A percentile compares a stretch with the other conserved stretches of the same genome.
phyloP scores from a whole-genome alignment of 192 early-diverging fungal genomes.

The Linnemannia elongata region DNA sequence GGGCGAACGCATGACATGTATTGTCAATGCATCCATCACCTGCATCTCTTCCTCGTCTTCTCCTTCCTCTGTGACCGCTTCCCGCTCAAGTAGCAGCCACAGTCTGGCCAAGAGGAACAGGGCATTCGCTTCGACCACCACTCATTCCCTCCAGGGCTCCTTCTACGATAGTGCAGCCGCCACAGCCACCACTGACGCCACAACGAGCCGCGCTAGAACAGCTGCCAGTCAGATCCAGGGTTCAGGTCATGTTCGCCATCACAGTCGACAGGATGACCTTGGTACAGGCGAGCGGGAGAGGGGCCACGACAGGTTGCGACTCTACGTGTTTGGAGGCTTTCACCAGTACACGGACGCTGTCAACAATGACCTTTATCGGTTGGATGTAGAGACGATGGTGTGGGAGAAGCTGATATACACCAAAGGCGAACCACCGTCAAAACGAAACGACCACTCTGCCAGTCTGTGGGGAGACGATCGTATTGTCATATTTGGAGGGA shows the following conservation, averaged over 20 bases:
- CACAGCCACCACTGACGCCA: slow-evolving; percentile 5
- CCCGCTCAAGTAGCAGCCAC: slow-evolving; percentile 23
- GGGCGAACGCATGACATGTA: slow-evolving; percentile 56
- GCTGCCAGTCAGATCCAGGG: slow-evolving; percentile 21
- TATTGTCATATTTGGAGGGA: slow-evolving; percentile 76
- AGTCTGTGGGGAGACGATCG: slow-evolving; percentile 69
- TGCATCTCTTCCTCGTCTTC: slow-evolving; percentile 20
- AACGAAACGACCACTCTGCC: slow-evolving; percentile 74
- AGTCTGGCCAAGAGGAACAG: background rate
- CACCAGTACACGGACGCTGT: slow-evolving; percentile 77
- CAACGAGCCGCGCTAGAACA: slow-evolving; percentile 10
- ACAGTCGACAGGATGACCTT: slow-evolving; percentile 34
- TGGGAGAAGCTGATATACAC: slow-evolving; percentile 70
- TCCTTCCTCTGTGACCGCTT: slow-evolving; percentile 20
- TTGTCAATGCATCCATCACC: slow-evolving; percentile 55
- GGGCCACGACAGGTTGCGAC: slow-evolving; percentile 31
- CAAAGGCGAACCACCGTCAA: slow-evolving; percentile 65
- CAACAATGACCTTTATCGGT: slow-evolving; percentile 72
- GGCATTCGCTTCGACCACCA: background rate
- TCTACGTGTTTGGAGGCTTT: slow-evolving; percentile 75
- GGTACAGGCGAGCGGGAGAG: slow-evolving; percentile 4
- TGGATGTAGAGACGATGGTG: slow-evolving; percentile 58
- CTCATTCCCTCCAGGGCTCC: background rate
- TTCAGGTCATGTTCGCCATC: slow-evolving; percentile 17
- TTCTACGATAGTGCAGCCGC: slow-evolving; percentile 1